These are phyloP conservation scores for Lentinula sp. DNA, from an alignment of 768 basidiomycete species.

Conservation along the genomic window DNA sequence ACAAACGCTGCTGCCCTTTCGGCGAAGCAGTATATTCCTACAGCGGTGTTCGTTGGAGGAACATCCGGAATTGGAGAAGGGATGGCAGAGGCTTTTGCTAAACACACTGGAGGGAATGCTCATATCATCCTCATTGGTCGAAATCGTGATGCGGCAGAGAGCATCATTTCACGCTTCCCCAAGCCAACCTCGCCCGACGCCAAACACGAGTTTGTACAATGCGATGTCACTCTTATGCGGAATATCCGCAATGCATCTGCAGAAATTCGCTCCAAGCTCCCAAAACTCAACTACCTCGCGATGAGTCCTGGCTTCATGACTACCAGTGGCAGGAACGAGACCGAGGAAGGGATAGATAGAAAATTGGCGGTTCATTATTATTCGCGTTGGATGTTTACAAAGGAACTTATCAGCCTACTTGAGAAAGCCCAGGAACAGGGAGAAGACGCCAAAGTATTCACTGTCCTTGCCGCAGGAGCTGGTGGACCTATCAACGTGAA, in stretches of 20 bases:
- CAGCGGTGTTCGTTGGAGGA: conserved; percentile 20
- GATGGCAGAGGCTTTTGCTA: conserved; percentile 27
- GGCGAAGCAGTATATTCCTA: conserved; percentile 9
- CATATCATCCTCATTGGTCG: conserved; percentile 35
- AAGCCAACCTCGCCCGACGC: conserved; percentile 12
- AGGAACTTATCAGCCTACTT: conserved; percentile 23
- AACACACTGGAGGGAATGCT: conserved; percentile 29
- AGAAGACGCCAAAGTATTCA: conserved; percentile 24
- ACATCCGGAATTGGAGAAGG: conserved; percentile 26
- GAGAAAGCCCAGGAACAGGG: conserved; percentile 8
- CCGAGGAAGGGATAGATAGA: conserved; percentile 26
- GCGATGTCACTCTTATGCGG: conserved; percentile 29
- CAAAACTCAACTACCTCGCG: conserved; percentile 28
- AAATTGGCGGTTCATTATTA: conserved; percentile 27
- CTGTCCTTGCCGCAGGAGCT: conserved; percentile 20
- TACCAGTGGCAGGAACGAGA: conserved; percentile 21
- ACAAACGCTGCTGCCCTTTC: conserved; percentile 11
- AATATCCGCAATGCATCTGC: conserved; percentile 22
- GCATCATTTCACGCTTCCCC: conserved; percentile 26
- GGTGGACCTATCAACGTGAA: conserved; percentile 19
- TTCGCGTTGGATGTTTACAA: conserved; percentile 25
- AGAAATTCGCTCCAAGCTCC: conserved; percentile 19
- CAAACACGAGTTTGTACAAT: conserved; percentile 28
- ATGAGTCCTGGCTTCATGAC: conserved; percentile 19
- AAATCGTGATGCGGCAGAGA: conserved; percentile 25